Base-by-base conservation (phyloP, 2,329 filamentous ascomycete species). In the Plectosphaerella plurivora region DNA sequence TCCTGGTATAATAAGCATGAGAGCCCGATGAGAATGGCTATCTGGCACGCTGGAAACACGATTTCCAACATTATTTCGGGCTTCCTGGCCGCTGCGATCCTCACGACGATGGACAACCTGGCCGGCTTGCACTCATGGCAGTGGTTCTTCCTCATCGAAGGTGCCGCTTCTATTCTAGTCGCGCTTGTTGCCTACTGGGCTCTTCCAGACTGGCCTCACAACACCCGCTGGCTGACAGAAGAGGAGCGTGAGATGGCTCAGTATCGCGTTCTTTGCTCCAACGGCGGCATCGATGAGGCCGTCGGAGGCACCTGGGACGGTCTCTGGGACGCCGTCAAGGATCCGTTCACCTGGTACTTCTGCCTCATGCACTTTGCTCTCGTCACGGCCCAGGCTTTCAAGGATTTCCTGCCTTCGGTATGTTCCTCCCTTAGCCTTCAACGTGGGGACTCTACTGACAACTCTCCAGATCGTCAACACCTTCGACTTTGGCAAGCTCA, bases 121-220 rank as follows among this genome's bases (percentile, higher is more conserved):
- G 55, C 62, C 12, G 67, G 67, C 14, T 62, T 74, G 25, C 61
- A 66, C 22, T 65, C 69, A 1, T 74, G 71, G 73, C 68, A 74
- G 18, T 76, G 73, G 74, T 72, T 77, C 41, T 73, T 76, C 54
- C 66, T 75, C 54, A 70, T 74, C 28, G 71, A 74, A 52, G 71
- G 68, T 3, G 58, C 66, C 11, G 62, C 63, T 9, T 68, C 67
- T 12, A 66, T 73, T 50, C 42, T 65, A 3, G 62, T 70, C 14
- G 68, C 65, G 9, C 51, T 67, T 14, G 54, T 58, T 2, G 64
- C 67, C 1, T 71, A 60, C 41, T 66, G 69, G 20, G 60, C 71
- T 14, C 61, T 75, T 3, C 73, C 73, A 2, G 66, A 68, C 48
- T 66, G 69, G 25, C 72, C 71, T 0, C 62, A 65, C 6, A 68